These are phyloP conservation scores for Psidium friedrichsthalianum DNA, from an alignment of 345 rosid genomes.

Conservation along the genomic window DNA sequence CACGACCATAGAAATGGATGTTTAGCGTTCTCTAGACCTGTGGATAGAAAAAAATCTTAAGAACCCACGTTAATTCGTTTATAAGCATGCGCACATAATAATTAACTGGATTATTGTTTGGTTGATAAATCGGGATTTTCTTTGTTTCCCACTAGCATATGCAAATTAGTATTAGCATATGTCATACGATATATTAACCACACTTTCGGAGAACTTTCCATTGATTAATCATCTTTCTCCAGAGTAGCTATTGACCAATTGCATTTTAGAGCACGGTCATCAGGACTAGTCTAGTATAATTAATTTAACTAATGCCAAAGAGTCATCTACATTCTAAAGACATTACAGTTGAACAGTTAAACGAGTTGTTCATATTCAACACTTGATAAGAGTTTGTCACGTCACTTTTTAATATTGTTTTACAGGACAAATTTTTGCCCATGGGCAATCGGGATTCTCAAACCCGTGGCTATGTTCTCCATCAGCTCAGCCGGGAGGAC, in stretches of 20 bases:
- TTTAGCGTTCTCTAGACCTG: conserved; percentile 12
- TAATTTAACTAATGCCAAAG: background rate
- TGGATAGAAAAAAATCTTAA: background rate
- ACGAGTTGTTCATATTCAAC: background rate
- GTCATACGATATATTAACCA: background rate
- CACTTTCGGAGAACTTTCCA: background rate
- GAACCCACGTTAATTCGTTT: background rate
- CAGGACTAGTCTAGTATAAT: background rate
- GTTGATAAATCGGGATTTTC: background rate
- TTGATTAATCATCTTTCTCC: background rate
- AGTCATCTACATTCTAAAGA: background rate
- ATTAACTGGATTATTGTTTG: background rate
- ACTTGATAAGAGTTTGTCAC: background rate
- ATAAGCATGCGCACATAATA: background rate
- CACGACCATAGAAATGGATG: conserved; percentile 44
- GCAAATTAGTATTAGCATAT: background rate
- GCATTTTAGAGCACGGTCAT: background rate
- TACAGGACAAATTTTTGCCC: background rate
- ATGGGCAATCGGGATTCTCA: background rate
- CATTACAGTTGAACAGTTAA: background rate
- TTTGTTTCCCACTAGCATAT: background rate
- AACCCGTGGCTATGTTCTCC: conserved; percentile 25
- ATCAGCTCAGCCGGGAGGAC: conserved; percentile 18
- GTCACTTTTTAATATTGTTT: background rate
- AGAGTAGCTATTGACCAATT: background rate